Percentiles rank a stretch among this genome's conserved stretches.
phyloP scores from a whole-genome alignment of 2,329 filamentous ascomycete genomes.

The Hypoxylon sp. region DNA sequence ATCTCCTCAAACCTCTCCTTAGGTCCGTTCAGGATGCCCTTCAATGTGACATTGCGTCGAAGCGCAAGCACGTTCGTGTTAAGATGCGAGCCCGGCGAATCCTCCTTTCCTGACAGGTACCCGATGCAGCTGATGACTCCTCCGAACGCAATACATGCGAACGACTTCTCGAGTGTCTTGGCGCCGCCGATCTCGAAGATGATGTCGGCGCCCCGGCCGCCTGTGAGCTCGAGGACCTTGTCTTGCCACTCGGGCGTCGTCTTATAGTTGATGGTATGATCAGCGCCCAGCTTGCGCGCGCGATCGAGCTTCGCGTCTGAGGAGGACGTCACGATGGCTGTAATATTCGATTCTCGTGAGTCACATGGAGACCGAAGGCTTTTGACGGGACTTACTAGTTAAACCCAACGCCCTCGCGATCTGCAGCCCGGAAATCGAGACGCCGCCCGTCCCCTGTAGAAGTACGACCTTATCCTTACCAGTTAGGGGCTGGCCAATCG shows the following conservation, averaged over 20 bases:
- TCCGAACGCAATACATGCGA: conserved; percentile 59
- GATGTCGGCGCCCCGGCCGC: conserved; percentile 59
- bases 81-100: conserved; percentile 62
- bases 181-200: conserved; percentile 58
- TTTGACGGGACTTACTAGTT: conserved; percentile 54
- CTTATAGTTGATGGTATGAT: conserved; percentile 64
- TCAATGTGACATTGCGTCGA: conserved; percentile 55
- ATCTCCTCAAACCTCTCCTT: conserved; percentile 70
- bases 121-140: conserved; percentile 63
- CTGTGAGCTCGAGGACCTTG: conserved; percentile 60
- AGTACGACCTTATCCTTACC: conserved; percentile 62
- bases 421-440: conserved; percentile 65
- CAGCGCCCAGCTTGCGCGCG: conserved; percentile 57
- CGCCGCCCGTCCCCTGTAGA: conserved; percentile 68
- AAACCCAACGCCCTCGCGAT: conserved; percentile 67
- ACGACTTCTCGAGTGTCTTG: conserved; percentile 59
- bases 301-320: conserved; percentile 61
- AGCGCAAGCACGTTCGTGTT: conserved; percentile 67
- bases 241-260: conserved; percentile 59
- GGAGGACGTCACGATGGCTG: conserved; percentile 65
- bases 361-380: not conserved
- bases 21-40: conserved; percentile 69
- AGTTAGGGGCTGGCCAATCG: conserved; percentile 62
- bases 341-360: not conserved
- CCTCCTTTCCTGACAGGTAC: conserved; percentile 53